Conservation (phyloP, 352 stramenopile species). For the Pythium brassicae region DNA sequence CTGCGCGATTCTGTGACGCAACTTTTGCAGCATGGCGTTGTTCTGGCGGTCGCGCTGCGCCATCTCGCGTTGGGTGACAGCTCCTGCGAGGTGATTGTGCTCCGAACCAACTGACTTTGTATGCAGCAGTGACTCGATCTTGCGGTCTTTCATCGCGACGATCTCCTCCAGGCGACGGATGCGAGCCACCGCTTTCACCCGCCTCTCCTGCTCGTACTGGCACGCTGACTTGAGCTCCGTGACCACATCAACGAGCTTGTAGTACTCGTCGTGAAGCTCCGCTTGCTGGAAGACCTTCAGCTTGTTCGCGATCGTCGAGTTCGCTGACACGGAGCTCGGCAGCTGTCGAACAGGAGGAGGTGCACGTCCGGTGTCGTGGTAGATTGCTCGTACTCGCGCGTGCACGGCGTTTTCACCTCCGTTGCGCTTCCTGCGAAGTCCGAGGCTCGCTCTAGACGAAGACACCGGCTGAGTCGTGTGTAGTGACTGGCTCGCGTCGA, state of each 20-base stretch:
- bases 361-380: conserved; percentile 33
- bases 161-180: conserved; percentile 61
- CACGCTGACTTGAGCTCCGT: conserved; percentile 39
- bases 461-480: background rate
- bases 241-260: conserved; percentile 47
- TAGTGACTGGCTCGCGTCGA: conserved; percentile 3
- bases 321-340: conserved; percentile 18
- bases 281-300: conserved; percentile 43
- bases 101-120: conserved; percentile 21
- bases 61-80: conserved; percentile 26
- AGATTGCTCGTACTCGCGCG: conserved; percentile 42
- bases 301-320: conserved; percentile 28
- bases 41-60: conserved; percentile 46
- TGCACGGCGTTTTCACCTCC: conserved; percentile 24
- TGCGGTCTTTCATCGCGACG: conserved; percentile 58
- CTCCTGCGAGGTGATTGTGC: conserved; percentile 1
- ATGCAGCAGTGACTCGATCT: conserved; percentile 57
- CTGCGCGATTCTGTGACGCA: conserved; percentile 48
- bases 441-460: conserved; percentile 4
- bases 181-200: conserved; percentile 41
- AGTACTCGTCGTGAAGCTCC: conserved; percentile 61
- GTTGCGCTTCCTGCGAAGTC: conserved; percentile 35
- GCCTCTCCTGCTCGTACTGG: conserved; percentile 46
- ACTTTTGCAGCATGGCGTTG: conserved; percentile 41
- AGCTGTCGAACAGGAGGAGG: conserved; percentile 15